Conservation (phyloP, 2,329 filamentous ascomycete genomes). For the Periglandula ipomoeae region DNA sequence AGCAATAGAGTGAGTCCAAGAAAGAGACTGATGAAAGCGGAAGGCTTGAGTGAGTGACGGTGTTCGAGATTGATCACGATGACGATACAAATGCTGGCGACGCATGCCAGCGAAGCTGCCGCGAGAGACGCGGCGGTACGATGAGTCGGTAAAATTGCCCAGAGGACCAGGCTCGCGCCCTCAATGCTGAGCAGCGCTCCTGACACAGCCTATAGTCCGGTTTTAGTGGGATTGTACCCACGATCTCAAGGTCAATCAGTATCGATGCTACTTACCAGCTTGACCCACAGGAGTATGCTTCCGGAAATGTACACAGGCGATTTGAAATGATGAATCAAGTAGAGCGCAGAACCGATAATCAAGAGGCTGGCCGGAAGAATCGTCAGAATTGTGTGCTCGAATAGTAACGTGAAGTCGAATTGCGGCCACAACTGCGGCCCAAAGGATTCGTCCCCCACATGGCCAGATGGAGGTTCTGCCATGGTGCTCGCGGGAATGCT, state of each 20-base stretch:
- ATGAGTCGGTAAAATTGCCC: slow-evolving; percentile 7
- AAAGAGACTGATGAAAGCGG: slow-evolving; percentile 29
- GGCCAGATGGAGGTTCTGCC: neutral
- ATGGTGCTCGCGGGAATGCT: too few relatives aligned
- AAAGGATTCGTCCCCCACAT: slow-evolving; percentile 2
- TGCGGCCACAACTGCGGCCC: slow-evolving; percentile 3
- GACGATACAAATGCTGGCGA: slow-evolving; percentile 15
- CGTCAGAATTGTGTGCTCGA: slow-evolving; percentile 8
- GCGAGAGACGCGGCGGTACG: slow-evolving; percentile 16
- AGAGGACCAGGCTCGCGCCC: slow-evolving; percentile 16
- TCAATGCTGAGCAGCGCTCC: slow-evolving; percentile 18
- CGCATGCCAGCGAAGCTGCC: slow-evolving; percentile 17
- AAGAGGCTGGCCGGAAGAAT: slow-evolving; percentile 5
- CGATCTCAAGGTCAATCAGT: neutral
- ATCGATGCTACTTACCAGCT: slow-evolving; percentile 10
- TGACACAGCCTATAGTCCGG: slow-evolving; percentile 11
- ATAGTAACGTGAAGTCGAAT: slow-evolving; percentile 13
- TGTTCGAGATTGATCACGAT: slow-evolving; percentile 23
- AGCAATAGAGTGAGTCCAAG: slow-evolving; percentile 29
- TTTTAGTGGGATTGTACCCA: neutral
- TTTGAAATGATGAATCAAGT: slow-evolving; percentile 5
- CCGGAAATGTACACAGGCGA: neutral
- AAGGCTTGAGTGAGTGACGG: slow-evolving; percentile 27
- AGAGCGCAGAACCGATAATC: slow-evolving; percentile 1
- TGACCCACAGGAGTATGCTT: slow-evolving; percentile 10